Evolutionary conservation across 352 stramenopile genomes (phyloP), one percentile per base, ranked within the genome.

Genomic region (Albugo candida): DNA sequence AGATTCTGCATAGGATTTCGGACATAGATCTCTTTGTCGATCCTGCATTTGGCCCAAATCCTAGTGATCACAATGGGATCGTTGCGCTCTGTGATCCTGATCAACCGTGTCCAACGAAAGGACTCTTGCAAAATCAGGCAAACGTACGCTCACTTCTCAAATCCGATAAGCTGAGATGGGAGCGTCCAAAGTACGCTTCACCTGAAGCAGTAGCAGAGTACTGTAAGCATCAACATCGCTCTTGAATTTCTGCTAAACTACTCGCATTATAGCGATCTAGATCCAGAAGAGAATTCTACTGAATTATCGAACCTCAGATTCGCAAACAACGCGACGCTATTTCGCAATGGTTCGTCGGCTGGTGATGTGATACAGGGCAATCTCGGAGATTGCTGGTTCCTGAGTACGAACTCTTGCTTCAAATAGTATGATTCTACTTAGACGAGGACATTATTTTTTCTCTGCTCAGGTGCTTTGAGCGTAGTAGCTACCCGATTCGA

Each of bases 341-440:
- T 92, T 58, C 61, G 61, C 1, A 74, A 88, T 31, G 80, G 73
- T 0, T 66, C 66, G 13, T 74, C 65, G 27, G 91, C 78, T 2
- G 70, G 73, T 20, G 83, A 95, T 47, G 83, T 93, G 5, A 83
- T 91, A 17, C 82, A 96, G 52, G 85, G 85, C 13, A 81, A 81
- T 36, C 58, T 96, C 3, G 85, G 82, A 2, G 82, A 96, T 48
- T 96, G 85, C 53, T 96, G 86, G 85, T 93, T 96, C 56, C 37
- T 95, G 36, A 87, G 77, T 87, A 63, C 36, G 67, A 64, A 31
- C 24, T 31, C 10, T 19, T 18, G 18, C 16, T 8, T 38, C 18
- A 21, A n/a, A 2, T 3, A 48, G 11, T 46, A 6, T 36, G 18
- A 19, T 10, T 44, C 1, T 41, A 48, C 2, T 3, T 24, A 42